Evolutionary conservation across 202 grass and related monocot genomes (phyloP), one percentile per base, ranked within the genome.

Genomic region (Hordeum pubiflorum): DNA sequence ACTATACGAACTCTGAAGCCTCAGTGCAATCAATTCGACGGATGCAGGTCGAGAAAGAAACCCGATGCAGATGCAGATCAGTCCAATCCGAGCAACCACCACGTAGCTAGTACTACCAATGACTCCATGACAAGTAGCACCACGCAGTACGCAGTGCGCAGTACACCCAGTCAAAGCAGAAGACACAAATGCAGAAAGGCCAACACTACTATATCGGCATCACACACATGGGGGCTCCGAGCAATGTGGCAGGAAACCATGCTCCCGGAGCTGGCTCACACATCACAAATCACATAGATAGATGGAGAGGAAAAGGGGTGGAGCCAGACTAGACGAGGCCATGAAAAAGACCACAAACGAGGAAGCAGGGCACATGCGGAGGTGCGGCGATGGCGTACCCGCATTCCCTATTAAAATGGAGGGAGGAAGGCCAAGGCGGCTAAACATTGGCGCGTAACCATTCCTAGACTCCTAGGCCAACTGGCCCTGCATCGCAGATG

Each of bases 131-230:
- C 43, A 72, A 61, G 62, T 31, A 29, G 5, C 7, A 69, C 13
- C 3, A 52, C 12, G 27, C 27, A 32, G 29, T 6, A 48, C 1
- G 44, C 5, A 32, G 29, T 6, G 17, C 1, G 44, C 5, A 34
- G 9, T 8, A 69, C 29, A 40, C 4, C 27, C 20, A 50, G 82
- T 84, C 74, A 79, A 82, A 50, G 12, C 67, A 52, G 74, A 52
- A 9, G 58, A 9, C 75, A 39, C 39, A 20, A 61, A 62, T 29
- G 64, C 58, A 36, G 75, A 78, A 17, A 78, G 36, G 11, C 39
- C 55, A 29, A 2, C 0, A 10, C 55, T 37, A 27, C 74, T 2
- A 77, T 66, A 60, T 14, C 15, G 27, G 74, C 74, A 70, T 1
- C 12, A 63, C 77, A 66, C 76, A 54, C 43, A 79, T 54, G 60